phyloP scores from a whole-genome alignment of 1,284 basidiomycete species.

The Ustilago loliicola region DNA sequence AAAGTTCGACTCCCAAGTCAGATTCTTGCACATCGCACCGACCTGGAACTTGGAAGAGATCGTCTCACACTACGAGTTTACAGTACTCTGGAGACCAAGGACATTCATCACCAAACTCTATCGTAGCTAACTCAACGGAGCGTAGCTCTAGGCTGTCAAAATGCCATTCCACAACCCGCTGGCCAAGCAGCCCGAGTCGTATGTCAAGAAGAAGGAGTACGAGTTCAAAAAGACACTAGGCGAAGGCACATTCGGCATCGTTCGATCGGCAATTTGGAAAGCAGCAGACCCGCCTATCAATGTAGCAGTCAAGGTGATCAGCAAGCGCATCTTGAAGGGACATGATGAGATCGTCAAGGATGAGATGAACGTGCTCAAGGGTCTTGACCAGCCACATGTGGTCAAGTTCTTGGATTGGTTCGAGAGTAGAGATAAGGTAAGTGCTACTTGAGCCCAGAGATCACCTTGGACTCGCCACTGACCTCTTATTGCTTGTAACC shows the following conservation, averaged over 20 bases:
- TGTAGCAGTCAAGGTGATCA: conserved; percentile 69
- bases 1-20: neutral
- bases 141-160: neutral
- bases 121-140: too few relatives aligned
- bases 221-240: conserved; percentile 68
- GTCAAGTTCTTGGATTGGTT: conserved; percentile 74
- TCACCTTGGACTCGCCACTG: neutral
- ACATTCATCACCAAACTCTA: too few relatives aligned
- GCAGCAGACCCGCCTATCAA: conserved; percentile 60
- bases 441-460: neutral
- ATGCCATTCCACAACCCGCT: conserved; percentile 62
- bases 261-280: conserved; percentile 60
- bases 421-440: conserved; percentile 59
- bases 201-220: conserved; percentile 69
- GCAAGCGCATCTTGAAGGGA: conserved; percentile 65
- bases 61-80: neutral
- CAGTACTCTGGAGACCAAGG: neutral
- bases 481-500: neutral
- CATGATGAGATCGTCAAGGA: conserved; percentile 67
- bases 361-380: conserved; percentile 69
- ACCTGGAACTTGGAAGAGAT: neutral
- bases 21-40: neutral
- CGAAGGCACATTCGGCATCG: conserved; percentile 68
- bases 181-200: conserved; percentile 58
- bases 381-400: conserved; percentile 71